A percentile compares a stretch with the other conserved stretches of the same genome.
phyloP scores from a whole-genome alignment of 2,329 filamentous ascomycete species.

The Trichophyton schoenleinii region DNA sequence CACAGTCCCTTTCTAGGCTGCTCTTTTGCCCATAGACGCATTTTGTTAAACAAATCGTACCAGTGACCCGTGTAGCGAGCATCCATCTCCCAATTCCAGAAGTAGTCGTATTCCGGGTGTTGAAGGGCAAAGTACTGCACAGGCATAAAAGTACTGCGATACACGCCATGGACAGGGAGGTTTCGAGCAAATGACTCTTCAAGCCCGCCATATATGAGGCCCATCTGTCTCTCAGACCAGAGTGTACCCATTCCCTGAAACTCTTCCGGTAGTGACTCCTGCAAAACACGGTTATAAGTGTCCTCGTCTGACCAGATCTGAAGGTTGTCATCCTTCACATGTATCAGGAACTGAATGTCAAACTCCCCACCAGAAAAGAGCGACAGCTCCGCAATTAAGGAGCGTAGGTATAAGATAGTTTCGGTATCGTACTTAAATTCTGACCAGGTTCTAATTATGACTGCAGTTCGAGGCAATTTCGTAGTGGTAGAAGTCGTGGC shows the following conservation, averaged over 20 bases:
- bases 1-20: constrained; percentile 71
- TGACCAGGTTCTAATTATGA: constrained; percentile 69
- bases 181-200: constrained; percentile 61
- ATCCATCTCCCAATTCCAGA: constrained; percentile 96
- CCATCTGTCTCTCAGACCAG: constrained; percentile 92
- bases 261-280: constrained; percentile 59
- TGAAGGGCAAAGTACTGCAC: constrained; percentile 84
- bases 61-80: constrained; percentile 81
- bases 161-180: constrained; percentile 78
- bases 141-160: constrained; percentile 85
- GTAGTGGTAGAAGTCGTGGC: constrained; percentile 6
- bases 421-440: constrained; percentile 68
- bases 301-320: constrained; percentile 71
- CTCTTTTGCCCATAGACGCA: constrained; percentile 54
- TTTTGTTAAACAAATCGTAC: constrained; percentile 58
- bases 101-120: constrained; percentile 80
- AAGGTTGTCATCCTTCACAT: constrained; percentile 66
- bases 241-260: constrained; percentile 80
- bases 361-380: constrained; percentile 72
- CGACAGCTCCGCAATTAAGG: constrained; percentile 65
- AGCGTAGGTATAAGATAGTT: constrained; percentile 66
- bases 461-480: constrained; percentile 48
- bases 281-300: constrained; percentile 60
- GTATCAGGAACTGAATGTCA: constrained; percentile 67
- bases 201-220: constrained; percentile 74